Evolutionary conservation across 768 basidiomycete genomes (phyloP).

Genomic region (Pulveroboletus ravenelii): DNA sequence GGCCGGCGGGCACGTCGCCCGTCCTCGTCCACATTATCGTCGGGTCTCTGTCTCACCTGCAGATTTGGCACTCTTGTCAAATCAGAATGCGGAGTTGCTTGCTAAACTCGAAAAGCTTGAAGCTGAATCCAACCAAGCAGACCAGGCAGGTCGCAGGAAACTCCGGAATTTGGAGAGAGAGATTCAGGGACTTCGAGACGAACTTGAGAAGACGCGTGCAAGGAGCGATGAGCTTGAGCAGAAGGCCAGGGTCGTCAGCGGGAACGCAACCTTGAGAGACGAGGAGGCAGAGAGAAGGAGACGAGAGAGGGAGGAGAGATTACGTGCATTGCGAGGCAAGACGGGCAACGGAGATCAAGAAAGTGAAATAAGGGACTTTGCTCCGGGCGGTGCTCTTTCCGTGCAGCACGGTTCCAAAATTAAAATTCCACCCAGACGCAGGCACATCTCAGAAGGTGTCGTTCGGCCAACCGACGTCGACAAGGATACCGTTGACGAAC

Average conservation of each 20-base stretch:
- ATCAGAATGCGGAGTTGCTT: slow-evolving; percentile 80
- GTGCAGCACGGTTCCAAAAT: slow-evolving; percentile 12
- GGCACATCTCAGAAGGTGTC: slow-evolving; percentile 28
- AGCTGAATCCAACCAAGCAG: slow-evolving; percentile 59
- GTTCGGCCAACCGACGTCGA: slow-evolving; percentile 8
- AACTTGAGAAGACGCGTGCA: slow-evolving; percentile 71
- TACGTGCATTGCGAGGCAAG: slow-evolving; percentile 48
- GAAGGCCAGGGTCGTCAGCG: slow-evolving; percentile 45
- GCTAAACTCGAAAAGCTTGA: slow-evolving; percentile 74
- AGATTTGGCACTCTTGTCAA: slow-evolving; percentile 67
- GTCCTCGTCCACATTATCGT: slow-evolving; percentile 24
- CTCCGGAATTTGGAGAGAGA: slow-evolving; percentile 75
- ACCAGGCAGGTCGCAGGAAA: slow-evolving; percentile 62
- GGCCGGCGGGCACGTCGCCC: slow-evolving; percentile 14
- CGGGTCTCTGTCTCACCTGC: slow-evolving; percentile 62
- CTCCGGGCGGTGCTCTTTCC: slow-evolving; percentile 49
- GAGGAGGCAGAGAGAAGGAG: slow-evolving; percentile 30
- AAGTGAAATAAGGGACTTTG: slow-evolving; percentile 49
- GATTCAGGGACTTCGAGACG: slow-evolving; percentile 66
- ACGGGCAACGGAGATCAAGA: slow-evolving; percentile 29
- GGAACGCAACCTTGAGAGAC: slow-evolving; percentile 17
- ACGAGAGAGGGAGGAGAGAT: slow-evolving; percentile 44
- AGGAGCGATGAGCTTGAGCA: slow-evolving; percentile 69
- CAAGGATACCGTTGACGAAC: slow-evolving; percentile 7
- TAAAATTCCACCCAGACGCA: slow-evolving; percentile 22